Percentiles rank a stretch among this genome's conserved stretches.
Evolutionary conservation across 257 asterid genomes (phyloP).

Genomic region (Solanum raphanifolium): DNA sequence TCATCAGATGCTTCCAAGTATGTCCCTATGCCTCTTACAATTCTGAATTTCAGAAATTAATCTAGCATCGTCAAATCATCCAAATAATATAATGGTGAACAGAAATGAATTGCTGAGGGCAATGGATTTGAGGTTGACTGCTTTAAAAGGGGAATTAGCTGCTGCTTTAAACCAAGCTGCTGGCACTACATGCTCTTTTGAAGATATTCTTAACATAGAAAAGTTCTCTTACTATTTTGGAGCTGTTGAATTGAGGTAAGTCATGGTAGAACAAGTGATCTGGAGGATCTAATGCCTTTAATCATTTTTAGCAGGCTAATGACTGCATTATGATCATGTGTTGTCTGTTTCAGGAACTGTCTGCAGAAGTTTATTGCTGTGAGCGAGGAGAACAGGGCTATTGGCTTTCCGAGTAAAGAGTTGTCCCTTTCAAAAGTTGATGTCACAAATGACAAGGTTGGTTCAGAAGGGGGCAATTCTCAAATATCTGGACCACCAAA

Average conservation of each 20-base stretch:
- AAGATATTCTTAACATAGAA: constrained; percentile 45
- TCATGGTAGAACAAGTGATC: constrained; percentile 1
- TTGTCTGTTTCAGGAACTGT: constrained; percentile 47
- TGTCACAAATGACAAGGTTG: constrained; percentile 8
- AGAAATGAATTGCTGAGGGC: constrained; percentile 90
- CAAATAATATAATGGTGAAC: constrained; percentile 14
- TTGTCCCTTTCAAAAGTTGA: constrained; percentile 1
- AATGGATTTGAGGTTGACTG: constrained; percentile 65
- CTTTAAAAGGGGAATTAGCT: constrained; percentile 52
- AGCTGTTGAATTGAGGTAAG: constrained; percentile 63
- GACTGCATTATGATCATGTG: not conserved
- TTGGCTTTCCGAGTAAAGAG: constrained; percentile 13
- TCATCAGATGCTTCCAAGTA: constrained; percentile 80
- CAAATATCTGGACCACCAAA: constrained; percentile 13
- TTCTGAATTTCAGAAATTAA: not conserved
- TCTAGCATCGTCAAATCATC: not conserved
- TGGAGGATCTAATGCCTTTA: not conserved
- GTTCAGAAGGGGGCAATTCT: constrained; percentile 22
- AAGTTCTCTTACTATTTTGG: constrained; percentile 71
- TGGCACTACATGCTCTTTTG: constrained; percentile 40
- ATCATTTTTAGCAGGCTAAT: not conserved
- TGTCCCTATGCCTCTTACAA: constrained; percentile 10
- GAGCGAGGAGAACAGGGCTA: constrained; percentile 19
- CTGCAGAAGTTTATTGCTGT: constrained; percentile 41
- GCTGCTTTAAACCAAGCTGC: constrained; percentile 56